Evolutionary conservation across 352 stramenopile species (phyloP), one percentile per base, ranked within the genome.

Genomic region (Pythium sp.): DNA sequence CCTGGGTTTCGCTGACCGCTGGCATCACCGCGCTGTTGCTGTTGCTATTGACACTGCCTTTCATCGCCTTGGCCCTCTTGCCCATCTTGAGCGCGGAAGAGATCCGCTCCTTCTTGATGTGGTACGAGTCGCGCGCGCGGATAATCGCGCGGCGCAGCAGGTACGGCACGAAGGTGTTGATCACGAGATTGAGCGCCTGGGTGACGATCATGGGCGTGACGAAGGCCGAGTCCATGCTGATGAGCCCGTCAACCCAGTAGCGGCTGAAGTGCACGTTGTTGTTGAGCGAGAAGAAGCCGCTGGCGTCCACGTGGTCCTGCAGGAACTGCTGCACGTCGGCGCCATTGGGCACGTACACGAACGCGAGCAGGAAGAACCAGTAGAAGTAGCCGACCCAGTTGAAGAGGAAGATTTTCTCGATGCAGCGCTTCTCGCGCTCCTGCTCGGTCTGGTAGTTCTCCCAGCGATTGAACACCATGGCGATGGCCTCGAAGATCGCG

Each of bases 311-410:
- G 34, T 82, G 62, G 1, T 65, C 63, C 22, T 78, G 77, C 32
- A 89, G 79, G 20, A 80, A 76, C 11, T 64, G 58, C 61, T 89
- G 79, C 22, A 89, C 79, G 12, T 64, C 61, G 15, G 65, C 76
- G 36, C 81, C 81, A 62, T 89, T 85, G 53, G 81, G 81, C 34
- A 86, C 79, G 77, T 89, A 89, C 6, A 87, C 62, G 63, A 89
- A 89, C 28, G 79, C 79, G 38, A 89, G 69, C 12, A 89, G 61
- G 43, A 89, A 77, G 70, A 89, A 87, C 81, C 81, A 89, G 72
- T 89, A 89, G 66, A 89, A 89, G 72, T 89, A 89, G 28, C 81
- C 79, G 69, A 89, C 79, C 79, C 81, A 89, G 72, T 87, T 84
- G 81, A 89, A 89, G 34, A 89, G 65, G 54, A 89, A 89, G 64